Percentiles rank a stretch among this genome's conserved stretches.
Evolutionary conservation across 345 rosid genomes (phyloP).

Genomic region (Dimocarpus longan): DNA sequence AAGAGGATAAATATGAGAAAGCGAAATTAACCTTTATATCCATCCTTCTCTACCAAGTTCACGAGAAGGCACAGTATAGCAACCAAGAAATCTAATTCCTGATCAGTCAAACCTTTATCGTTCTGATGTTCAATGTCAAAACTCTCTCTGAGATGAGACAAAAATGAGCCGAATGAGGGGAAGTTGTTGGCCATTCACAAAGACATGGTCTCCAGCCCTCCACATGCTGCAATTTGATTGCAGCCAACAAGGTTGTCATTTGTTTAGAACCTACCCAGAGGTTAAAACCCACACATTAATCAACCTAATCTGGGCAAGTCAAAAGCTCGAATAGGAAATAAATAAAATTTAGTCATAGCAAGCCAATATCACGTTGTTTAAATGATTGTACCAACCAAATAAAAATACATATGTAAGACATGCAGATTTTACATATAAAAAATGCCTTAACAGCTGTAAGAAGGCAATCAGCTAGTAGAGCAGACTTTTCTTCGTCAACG

Average conservation of each 20-base stretch:
- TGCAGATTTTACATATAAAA: slow-evolving; percentile 4
- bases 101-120: slow-evolving; percentile 68
- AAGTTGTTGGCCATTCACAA: slow-evolving; percentile 73
- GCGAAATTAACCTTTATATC: slow-evolving; percentile 63
- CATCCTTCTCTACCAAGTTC: slow-evolving; percentile 94
- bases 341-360: background rate
- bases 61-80: slow-evolving; percentile 93
- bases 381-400: background rate
- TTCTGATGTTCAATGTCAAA: slow-evolving; percentile 35
- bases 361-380: background rate
- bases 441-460: slow-evolving; percentile 85
- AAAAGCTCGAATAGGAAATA: background rate
- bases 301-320: slow-evolving; percentile 6
- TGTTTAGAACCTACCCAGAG: slow-evolving; percentile 72
- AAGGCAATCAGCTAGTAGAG: slow-evolving; percentile 81
- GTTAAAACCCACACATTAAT: slow-evolving; percentile 15
- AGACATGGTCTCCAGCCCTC: slow-evolving; percentile 82
- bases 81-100: slow-evolving; percentile 92
- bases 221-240: slow-evolving; percentile 80
- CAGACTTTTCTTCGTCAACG: slow-evolving; percentile 51
- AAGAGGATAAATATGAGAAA: slow-evolving; percentile 13
- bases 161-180: slow-evolving; percentile 61
- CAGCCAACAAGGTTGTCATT: slow-evolving; percentile 88
- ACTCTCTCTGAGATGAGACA: slow-evolving; percentile 32
- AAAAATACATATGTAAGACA: slow-evolving; percentile 10